Conservation (phyloP, 2,329 filamentous ascomycete genomes). For the Diaporthe citrichinensis region DNA sequence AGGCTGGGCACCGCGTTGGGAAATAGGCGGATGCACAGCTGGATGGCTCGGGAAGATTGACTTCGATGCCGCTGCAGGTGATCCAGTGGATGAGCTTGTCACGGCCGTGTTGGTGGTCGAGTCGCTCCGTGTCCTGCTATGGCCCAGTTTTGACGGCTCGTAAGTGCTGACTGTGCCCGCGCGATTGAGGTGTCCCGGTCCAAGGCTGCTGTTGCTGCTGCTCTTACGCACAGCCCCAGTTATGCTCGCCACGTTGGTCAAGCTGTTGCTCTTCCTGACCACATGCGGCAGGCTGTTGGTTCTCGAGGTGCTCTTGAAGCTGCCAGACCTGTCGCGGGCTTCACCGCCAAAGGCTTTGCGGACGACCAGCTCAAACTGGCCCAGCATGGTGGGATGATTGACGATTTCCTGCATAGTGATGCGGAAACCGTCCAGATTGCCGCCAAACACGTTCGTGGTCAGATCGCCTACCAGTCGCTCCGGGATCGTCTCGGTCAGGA, state of each 20-base stretch:
- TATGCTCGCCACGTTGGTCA: slow-evolving; percentile 19
- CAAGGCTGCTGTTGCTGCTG: slow-evolving; percentile 36
- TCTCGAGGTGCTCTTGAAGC: slow-evolving; percentile 25
- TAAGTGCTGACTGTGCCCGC: slow-evolving; percentile 36
- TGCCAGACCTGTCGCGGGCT: slow-evolving; percentile 39
- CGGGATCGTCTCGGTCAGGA: slow-evolving; percentile 53
- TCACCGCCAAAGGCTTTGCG: slow-evolving; percentile 44
- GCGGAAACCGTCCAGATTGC: slow-evolving; percentile 52
- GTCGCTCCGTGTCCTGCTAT: slow-evolving; percentile 37
- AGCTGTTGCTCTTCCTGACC: slow-evolving; percentile 38
- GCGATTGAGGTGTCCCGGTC: slow-evolving; percentile 20
- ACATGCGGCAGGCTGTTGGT: slow-evolving; percentile 44
- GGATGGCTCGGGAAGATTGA: slow-evolving; percentile 39
- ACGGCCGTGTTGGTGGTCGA: slow-evolving; percentile 37
- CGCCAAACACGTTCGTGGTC: slow-evolving; percentile 53
- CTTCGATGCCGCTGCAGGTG: slow-evolving; percentile 22
- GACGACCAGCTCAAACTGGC: slow-evolving; percentile 61
- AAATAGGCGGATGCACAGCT: slow-evolving; percentile 37
- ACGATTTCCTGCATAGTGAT: slow-evolving; percentile 64
- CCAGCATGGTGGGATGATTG: slow-evolving; percentile 63
- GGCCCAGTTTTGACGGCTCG: slow-evolving; percentile 38
- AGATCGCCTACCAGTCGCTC: slow-evolving; percentile 50
- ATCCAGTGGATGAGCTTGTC: slow-evolving; percentile 24
- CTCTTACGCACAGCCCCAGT: slow-evolving; percentile 30
- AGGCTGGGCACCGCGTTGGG: background rate